Evolutionary conservation across 2,329 filamentous ascomycete genomes (phyloP), one percentile per base, ranked within the genome.

Genomic region (Polychaeton citri): DNA sequence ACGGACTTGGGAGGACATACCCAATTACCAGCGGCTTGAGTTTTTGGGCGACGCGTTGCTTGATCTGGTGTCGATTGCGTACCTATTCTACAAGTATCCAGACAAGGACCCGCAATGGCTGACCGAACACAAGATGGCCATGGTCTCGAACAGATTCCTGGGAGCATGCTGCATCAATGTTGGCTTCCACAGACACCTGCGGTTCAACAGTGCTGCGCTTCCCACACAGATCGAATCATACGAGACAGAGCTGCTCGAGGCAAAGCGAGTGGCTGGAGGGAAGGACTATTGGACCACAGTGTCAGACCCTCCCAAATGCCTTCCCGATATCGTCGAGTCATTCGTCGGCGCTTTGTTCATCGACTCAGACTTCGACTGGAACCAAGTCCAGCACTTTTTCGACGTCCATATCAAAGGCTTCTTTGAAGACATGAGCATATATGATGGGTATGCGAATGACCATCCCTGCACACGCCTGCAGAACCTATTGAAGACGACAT

Each of bases 91-190:
- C 46, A 69, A 66, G 3, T 85, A 81, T 47, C 85, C 86, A 0
- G 65, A 74, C 35, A 82, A 80, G 39, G 86, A 94, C 50, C 88
- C 90, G 0, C 87, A 96, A 55, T 96, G 88, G 88, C 68, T 98
- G 40, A 96, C 90, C 0, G 90, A 96, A 59, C 88, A 96, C 68
- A 96, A 96, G 62, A 95, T 92, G 78, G 85, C 87, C n/a, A 95
- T 98, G 83, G 87, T 90, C 0, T 90, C 84, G 36, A 98, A 98
- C 62, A 86, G 87, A 41, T 98, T 96, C 52, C 69, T 95, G 1
- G 85, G 82, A 1, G 83, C 78, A 13, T 65, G 96, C 3, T 81
- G 81, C 40, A 83, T 92, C 3, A 71, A 74, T 33, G 70, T 96
- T 1, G 79, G 73, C 1, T 79, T 96, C 37, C 77, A 95, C 52